A percentile compares a stretch with the other conserved stretches of the same genome.
Evolutionary conservation across 345 rosid genomes (phyloP).

Genomic region (Erysimum cheiranthoides): DNA sequence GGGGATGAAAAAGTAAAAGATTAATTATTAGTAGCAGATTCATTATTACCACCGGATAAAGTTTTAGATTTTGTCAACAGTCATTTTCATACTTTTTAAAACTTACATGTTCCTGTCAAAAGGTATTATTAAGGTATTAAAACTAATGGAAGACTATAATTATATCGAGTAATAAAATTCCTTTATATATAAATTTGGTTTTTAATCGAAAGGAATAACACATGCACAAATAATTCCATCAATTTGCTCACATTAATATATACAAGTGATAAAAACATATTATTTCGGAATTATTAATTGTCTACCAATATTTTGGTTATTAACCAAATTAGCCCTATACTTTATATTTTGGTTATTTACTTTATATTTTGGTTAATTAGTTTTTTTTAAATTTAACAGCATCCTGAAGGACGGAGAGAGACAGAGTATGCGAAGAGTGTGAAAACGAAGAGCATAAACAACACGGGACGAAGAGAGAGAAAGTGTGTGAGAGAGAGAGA

Average conservation of each 20-base stretch:
- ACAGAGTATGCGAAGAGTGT: slow-evolving; percentile 45
- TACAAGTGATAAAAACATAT: not conserved
- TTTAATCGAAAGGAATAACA: not conserved
- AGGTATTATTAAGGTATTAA: not conserved
- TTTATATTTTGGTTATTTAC: not conserved
- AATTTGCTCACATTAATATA: not conserved
- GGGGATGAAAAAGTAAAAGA: not conserved
- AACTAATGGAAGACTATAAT: not conserved
- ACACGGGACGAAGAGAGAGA: slow-evolving; percentile 50
- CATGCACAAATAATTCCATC: not conserved
- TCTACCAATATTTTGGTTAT: slow-evolving; percentile 4
- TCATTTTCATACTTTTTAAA: slow-evolving; percentile 30
- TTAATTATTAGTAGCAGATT: not conserved
- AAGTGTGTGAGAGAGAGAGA: slow-evolving; percentile 31
- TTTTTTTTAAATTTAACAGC: slow-evolving; percentile 27
- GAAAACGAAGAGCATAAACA: slow-evolving; percentile 50
- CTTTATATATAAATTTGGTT: not conserved
- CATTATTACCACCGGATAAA: not conserved
- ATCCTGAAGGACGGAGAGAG: slow-evolving; percentile 46
- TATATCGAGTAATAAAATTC: not conserved
- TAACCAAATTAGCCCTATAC: slow-evolving; percentile 14
- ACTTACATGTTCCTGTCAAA: not conserved
- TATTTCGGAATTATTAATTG: slow-evolving; percentile 22
- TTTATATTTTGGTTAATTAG: slow-evolving; percentile 19
- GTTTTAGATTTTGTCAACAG: slow-evolving; percentile 25